Conservation (phyloP, 1,139 yeast species). For the Debaryomyces sp. region DNA sequence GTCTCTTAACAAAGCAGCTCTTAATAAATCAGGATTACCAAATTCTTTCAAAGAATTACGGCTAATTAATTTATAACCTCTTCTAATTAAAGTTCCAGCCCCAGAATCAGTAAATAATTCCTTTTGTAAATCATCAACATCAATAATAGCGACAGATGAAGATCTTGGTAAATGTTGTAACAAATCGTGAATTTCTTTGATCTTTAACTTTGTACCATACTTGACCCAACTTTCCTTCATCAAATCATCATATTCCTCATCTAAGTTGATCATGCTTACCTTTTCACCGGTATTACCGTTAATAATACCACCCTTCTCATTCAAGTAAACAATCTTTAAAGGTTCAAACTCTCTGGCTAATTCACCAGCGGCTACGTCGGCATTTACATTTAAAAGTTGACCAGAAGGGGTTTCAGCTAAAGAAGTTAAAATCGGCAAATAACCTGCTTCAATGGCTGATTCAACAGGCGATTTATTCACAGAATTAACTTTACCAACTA, state of each 20-base stretch:
- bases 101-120: constrained; percentile 98
- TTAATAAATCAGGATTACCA: constrained; percentile 72
- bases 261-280: constrained; percentile 86
- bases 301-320: constrained; percentile 96
- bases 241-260: constrained; percentile 90
- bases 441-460: constrained; percentile 95
- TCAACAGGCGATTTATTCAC: constrained; percentile 92
- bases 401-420: constrained; percentile 96
- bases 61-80: constrained; percentile 88
- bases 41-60: constrained; percentile 72
- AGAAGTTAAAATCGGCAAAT: constrained; percentile 93
- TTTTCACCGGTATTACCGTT: constrained; percentile 92
- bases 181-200: constrained; percentile 92
- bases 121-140: constrained; percentile 92
- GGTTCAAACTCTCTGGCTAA: constrained; percentile 97
- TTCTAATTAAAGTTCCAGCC: constrained; percentile 97
- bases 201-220: constrained; percentile 96
- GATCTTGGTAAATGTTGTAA: constrained; percentile 94
- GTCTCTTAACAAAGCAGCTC: constrained; percentile 77
- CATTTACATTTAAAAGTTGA: constrained; percentile 94
- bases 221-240: constrained; percentile 97
- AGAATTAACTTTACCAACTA: constrained; percentile 86
- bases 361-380: constrained; percentile 99
- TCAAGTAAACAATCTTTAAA: constrained; percentile 89
- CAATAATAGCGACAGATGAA: constrained; percentile 95